Percentiles rank a stretch among this genome's conserved stretches.
Evolutionary conservation across 768 basidiomycete genomes (phyloP).

Genomic region (Hebeloma cylindrosporum): DNA sequence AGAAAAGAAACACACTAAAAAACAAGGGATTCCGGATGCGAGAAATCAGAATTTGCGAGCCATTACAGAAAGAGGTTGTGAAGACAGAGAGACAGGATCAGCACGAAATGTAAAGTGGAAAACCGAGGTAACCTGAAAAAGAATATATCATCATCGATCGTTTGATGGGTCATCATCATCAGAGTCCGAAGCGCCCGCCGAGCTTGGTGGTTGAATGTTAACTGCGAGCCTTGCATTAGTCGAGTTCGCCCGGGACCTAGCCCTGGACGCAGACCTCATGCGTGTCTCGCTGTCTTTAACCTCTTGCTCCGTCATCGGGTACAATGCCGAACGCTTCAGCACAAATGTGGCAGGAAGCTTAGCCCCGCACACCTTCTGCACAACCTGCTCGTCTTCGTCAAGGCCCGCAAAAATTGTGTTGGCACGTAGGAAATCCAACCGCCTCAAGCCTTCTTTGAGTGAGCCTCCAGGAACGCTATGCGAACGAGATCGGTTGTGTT

Average conservation of each 20-base stretch:
- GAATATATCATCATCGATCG: constrained; percentile 6
- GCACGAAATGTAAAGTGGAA: background rate
- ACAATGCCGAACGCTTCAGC: constrained; percentile 49
- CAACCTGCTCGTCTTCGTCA: constrained; percentile 40
- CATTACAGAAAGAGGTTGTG: too few species aligned
- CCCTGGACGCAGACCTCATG: constrained; percentile 21
- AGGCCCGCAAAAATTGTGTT: constrained; percentile 68
- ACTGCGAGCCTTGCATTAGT: constrained; percentile 18
- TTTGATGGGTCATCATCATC: constrained; percentile 13
- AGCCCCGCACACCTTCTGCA: constrained; percentile 46
- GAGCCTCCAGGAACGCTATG: constrained; percentile 68
- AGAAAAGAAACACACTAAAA: too few species aligned
- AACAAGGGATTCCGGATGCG: too few species aligned
- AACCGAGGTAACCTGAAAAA: constrained; percentile 1
- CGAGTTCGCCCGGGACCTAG: constrained; percentile 25
- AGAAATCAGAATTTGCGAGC: too few species aligned
- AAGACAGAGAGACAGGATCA: background rate
- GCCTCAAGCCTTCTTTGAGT: constrained; percentile 60
- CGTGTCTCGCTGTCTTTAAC: constrained; percentile 45
- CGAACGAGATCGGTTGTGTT: constrained; percentile 63
- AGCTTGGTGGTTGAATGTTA: constrained; percentile 17
- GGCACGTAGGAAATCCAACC: constrained; percentile 64
- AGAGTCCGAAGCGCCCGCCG: constrained; percentile 10
- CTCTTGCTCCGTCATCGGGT: constrained; percentile 51
- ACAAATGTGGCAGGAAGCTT: constrained; percentile 60